A percentile compares a stretch with the other conserved stretches of the same genome.
These are phyloP conservation scores for Penicillium fimorum DNA, from an alignment of 495 filamentous ascomycete species.

Conservation along the genomic window DNA sequence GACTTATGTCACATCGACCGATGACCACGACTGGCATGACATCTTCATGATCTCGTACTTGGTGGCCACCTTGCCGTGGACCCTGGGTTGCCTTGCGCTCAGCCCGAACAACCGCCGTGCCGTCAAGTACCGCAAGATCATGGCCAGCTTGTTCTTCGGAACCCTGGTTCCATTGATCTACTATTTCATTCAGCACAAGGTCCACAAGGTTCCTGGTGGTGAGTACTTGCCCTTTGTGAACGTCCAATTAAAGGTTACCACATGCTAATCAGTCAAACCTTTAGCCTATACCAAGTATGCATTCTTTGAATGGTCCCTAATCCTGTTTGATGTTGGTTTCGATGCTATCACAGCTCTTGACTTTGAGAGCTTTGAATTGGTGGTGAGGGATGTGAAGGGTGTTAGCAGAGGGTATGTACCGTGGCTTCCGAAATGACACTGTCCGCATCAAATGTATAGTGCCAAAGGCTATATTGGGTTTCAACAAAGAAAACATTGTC, in stretches of 20 bases:
- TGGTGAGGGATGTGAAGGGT: constrained; percentile 85
- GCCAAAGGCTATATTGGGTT: constrained; percentile 36
- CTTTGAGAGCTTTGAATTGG: constrained; percentile 85
- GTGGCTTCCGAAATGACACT: constrained; percentile 85
- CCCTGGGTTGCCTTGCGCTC: constrained; percentile 80
- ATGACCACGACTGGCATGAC: constrained; percentile 98
- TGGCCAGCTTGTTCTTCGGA: constrained; percentile 84
- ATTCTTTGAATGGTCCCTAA: constrained; percentile 96
- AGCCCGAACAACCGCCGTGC: constrained; percentile 84
- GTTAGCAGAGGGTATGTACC: constrained; percentile 98
- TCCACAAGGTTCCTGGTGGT: constrained; percentile 94
- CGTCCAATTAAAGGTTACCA: background rate
- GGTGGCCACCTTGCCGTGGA: constrained; percentile 94
- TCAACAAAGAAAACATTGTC: constrained; percentile 38
- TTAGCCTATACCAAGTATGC: constrained; percentile 96
- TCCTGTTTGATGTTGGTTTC: constrained; percentile 93
- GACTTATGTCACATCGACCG: constrained; percentile 98
- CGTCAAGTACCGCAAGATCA: constrained; percentile 83
- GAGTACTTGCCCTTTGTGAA: constrained; percentile 28
- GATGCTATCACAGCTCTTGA: constrained; percentile 96
- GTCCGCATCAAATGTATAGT: constrained; percentile 52
- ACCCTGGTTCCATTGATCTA: constrained; percentile 89
- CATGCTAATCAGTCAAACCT: constrained; percentile 9
- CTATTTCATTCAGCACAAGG: constrained; percentile 98
- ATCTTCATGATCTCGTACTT: constrained; percentile 99